These are phyloP conservation scores for Cavenderia fasciculata DNA, from an alignment of 78 protist species.

Conservation along the genomic window DNA sequence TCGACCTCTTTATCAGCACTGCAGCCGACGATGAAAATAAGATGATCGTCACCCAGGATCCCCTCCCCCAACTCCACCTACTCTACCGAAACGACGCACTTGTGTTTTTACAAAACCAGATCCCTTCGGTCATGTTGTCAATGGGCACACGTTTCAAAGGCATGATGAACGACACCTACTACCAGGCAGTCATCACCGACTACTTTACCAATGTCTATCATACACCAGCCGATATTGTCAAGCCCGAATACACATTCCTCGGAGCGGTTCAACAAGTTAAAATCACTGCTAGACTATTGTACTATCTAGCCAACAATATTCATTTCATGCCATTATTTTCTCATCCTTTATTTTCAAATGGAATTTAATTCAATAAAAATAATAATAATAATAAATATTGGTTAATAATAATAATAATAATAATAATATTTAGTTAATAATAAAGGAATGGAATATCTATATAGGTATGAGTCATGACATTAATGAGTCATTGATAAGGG, in stretches of 20 bases:
- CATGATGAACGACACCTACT: background rate
- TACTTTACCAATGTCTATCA: background rate
- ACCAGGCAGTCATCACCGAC: background rate
- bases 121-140: background rate
- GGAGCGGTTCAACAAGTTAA: constrained; percentile 23
- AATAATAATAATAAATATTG: too few species aligned
- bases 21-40: background rate
- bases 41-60: constrained; percentile 7
- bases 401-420: too few species aligned
- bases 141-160: background rate
- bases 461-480: too few species aligned
- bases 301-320: background rate
- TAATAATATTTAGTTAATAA: too few species aligned
- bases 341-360: too few species aligned
- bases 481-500: too few species aligned
- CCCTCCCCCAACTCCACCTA: background rate
- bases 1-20: background rate
- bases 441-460: too few species aligned
- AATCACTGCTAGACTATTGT: background rate
- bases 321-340: too few species aligned
- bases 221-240: background rate
- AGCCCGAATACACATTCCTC: background rate
- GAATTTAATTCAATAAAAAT: too few species aligned
- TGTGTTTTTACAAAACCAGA: background rate
- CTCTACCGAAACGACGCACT: constrained; percentile 28